phyloP scores from a whole-genome alignment of 2,329 filamentous ascomycete genomes.

The Fusarium longipes region DNA sequence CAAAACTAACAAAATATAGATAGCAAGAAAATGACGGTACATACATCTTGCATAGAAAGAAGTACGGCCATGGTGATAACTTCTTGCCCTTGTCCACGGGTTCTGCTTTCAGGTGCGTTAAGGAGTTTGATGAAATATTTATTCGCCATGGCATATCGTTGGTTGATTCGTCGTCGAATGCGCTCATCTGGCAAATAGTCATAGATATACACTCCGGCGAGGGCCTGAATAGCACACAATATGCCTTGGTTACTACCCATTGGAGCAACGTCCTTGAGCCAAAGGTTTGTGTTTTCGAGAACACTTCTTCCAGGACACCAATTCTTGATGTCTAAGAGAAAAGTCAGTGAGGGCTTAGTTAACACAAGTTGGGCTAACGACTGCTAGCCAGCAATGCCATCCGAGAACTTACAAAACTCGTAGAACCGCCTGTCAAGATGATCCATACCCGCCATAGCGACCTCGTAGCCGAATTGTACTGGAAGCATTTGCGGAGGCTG shows the following conservation, averaged over 20 bases:
- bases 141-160: conserved; percentile 49
- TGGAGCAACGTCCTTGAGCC: conserved; percentile 55
- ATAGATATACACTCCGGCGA: conserved; percentile 56
- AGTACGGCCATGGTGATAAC: conserved; percentile 53
- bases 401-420: conserved; percentile 50
- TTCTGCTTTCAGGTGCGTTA: conserved; percentile 33
- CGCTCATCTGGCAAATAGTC: conserved; percentile 52
- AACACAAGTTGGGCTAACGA: neutral
- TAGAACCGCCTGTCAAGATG: conserved; percentile 50
- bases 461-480: conserved; percentile 47
- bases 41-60: conserved; percentile 56
- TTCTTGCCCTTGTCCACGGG: conserved; percentile 46
- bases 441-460: conserved; percentile 49
- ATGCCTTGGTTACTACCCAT: conserved; percentile 53
- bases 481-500: conserved; percentile 42
- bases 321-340: conserved; percentile 50
- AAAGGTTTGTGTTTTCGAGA: conserved; percentile 53
- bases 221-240: conserved; percentile 53
- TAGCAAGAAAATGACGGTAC: conserved; percentile 15
- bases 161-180: conserved; percentile 50
- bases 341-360: conserved; percentile 4
- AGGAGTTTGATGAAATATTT: conserved; percentile 48
- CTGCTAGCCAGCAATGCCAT: neutral
- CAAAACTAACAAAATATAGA: neutral
- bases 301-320: conserved; percentile 57